Conservation (phyloP, 2,329 filamentous ascomycete species). For the Fusarium goolgardi region DNA sequence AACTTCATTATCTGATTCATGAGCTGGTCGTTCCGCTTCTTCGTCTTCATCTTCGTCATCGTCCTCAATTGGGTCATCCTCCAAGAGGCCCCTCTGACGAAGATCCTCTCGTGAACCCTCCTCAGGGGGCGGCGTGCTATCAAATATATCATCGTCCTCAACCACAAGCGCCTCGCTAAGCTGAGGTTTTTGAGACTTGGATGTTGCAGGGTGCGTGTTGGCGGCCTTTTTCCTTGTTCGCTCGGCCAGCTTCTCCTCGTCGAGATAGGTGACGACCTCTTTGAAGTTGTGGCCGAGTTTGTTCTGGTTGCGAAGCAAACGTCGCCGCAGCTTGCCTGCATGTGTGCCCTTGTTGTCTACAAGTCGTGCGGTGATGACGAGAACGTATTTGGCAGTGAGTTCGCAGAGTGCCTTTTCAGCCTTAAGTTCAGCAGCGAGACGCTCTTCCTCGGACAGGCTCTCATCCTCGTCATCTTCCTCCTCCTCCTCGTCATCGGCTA, state of each 20-base stretch:
- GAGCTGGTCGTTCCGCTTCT: conserved; percentile 47
- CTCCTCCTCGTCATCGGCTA: conserved; percentile 69
- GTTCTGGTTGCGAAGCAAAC: conserved; percentile 82
- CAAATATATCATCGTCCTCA: conserved; percentile 58
- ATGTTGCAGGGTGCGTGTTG: conserved; percentile 31
- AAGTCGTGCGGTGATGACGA: conserved; percentile 79
- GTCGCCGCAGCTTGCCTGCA: conserved; percentile 73
- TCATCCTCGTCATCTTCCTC: conserved; percentile 67
- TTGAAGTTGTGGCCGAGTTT: conserved; percentile 87
- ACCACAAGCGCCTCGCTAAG: conserved; percentile 60
- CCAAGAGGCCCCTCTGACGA: conserved; percentile 64
- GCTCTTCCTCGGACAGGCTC: conserved; percentile 66
- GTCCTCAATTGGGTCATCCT: conserved; percentile 60
- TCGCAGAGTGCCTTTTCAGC: conserved; percentile 89
- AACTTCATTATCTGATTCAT: conserved; percentile 59
- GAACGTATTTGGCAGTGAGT: conserved; percentile 84
- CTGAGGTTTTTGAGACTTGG: conserved; percentile 51
- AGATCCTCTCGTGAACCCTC: conserved; percentile 71
- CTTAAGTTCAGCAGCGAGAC: conserved; percentile 74
- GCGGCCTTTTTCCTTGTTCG: conserved; percentile 56
- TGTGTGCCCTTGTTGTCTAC: conserved; percentile 73
- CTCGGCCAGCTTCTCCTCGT: conserved; percentile 70
- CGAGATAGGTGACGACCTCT: conserved; percentile 83
- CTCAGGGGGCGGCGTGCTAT: conserved; percentile 63
- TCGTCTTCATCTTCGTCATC: conserved; percentile 51